Evolutionary conservation across 225 moss, liverwort and hornwort species (phyloP), one percentile per base, ranked within the genome.

Genomic region (Bryoerythrophyllum caledonicum): DNA sequence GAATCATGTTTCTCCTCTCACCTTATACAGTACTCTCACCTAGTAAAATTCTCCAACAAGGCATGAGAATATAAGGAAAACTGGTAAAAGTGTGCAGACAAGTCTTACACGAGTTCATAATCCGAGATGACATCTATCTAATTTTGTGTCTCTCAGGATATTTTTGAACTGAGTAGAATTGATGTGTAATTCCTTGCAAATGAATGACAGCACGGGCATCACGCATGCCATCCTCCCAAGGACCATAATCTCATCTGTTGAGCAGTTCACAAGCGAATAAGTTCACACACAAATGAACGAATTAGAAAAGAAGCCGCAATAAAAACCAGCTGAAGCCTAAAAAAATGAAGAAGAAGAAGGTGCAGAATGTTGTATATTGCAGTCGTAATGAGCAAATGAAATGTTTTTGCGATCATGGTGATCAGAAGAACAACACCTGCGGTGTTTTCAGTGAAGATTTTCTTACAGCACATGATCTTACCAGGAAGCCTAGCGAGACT

Each of bases 201-300:
- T 90, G 66, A 96, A 96, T 58, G 92, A 91, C 66, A 96, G 79
- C 66, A 93, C 89, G 17, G 96, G 96, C 85, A 96, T 86, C 72
- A 90, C 85, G 60, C 78, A 86, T 46, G 82, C 80, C 84, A 96
- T 93, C 40, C 90, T 67, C 59, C 96, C 93, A 58, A 84, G 63
- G 43, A 83, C 79, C 59, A 79, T 83, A 38, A 96, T 66, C 2
- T 90, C 88, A 46, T 93, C 95, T 96, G 89, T 52, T 59, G 75
- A 69, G 44, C 28, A 49, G 48, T 51, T 51, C 78, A 68, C 71
- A 74, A 71, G 26, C 4, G 24, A 8, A 20, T 8, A 41, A n/a
- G 35, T 8, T 69, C 32, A n/a, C n/a, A n/a, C n/a, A n/a, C n/a
- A n/a, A n/a, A n/a, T n/a, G n/a, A n/a, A n/a, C 32, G 4, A 1